Evolutionary conservation across 805 yeast species (phyloP).

Genomic region (Pichia scutulata): DNA sequence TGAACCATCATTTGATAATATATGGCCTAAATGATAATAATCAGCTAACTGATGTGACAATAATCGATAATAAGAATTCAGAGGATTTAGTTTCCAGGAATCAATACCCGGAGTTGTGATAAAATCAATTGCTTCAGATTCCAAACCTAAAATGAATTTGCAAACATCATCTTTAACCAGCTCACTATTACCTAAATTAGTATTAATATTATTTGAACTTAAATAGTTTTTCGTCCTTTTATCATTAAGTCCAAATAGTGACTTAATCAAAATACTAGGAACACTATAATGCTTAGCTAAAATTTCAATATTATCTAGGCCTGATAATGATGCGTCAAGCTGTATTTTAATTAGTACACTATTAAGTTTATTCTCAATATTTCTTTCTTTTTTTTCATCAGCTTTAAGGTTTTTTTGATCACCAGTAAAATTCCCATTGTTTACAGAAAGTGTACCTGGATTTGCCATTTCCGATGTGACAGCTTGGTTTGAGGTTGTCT

Average conservation of each 20-base stretch:
- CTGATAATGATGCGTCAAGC: conserved; percentile 7
- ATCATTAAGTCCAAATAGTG: conserved; percentile 24
- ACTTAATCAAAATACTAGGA: conserved; percentile 25
- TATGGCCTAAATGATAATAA: conserved; percentile 55
- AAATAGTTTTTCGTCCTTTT: conserved; percentile 5
- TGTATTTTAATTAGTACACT: conserved; percentile 4
- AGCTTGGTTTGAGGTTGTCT: not conserved
- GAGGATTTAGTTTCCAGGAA: conserved; percentile 40
- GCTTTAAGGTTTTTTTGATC: not conserved
- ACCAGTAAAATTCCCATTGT: not conserved
- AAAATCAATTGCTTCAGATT: conserved; percentile 39
- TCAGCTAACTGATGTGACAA: conserved; percentile 65
- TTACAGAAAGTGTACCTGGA: not conserved
- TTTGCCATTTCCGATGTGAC: not conserved
- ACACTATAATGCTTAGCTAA: conserved; percentile 19
- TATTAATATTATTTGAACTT: conserved; percentile 5
- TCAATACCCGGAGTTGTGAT: conserved; percentile 33
- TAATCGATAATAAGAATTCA: conserved; percentile 63
- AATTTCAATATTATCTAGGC: conserved; percentile 14
- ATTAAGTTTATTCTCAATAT: not conserved
- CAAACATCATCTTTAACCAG: conserved; percentile 30
- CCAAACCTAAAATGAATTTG: conserved; percentile 41
- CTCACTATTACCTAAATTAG: not conserved
- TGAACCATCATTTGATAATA: conserved; percentile 41
- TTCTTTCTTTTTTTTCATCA: not conserved